Percentiles rank a stretch among this genome's conserved stretches.
These are phyloP conservation scores for Aspergillus pseudoviridinutans DNA, from an alignment of 2,329 filamentous ascomycete species.

Conservation along the genomic window DNA sequence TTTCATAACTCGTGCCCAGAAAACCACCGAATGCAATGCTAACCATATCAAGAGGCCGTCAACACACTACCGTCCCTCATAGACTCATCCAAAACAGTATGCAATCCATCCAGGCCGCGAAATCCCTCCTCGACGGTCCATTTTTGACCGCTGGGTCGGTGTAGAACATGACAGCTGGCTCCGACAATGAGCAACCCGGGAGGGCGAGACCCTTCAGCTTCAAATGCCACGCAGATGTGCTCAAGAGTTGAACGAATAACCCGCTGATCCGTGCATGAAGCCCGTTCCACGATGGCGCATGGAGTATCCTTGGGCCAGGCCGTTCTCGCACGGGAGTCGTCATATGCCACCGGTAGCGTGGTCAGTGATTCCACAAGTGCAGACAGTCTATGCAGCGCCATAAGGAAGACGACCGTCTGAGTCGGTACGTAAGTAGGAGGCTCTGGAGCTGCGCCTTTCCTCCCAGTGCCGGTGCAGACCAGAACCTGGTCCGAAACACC, in stretches of 20 bases:
- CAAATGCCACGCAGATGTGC: constrained; percentile 75
- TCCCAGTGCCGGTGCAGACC: constrained; percentile 92
- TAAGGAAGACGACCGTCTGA: constrained; percentile 87
- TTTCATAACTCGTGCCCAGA: constrained; percentile 4
- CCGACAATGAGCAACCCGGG: constrained; percentile 87
- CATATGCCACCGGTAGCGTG: constrained; percentile 22
- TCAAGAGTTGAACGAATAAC: constrained; percentile 84
- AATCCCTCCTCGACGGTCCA: constrained; percentile 92
- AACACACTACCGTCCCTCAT: constrained; percentile 7
- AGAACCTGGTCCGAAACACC: constrained; percentile 89
- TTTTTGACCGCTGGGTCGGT: constrained; percentile 55
- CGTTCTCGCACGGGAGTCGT: constrained; percentile 19
- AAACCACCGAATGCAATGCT: background rate
- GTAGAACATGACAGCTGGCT: constrained; percentile 73
- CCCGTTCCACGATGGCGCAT: constrained; percentile 88
- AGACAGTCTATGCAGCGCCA: constrained; percentile 83
- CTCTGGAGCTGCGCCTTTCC: constrained; percentile 78
- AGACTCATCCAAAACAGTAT: constrained; percentile 20
- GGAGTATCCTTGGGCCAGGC: constrained; percentile 73
- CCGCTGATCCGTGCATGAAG: constrained; percentile 89
- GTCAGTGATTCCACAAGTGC: constrained; percentile 70
- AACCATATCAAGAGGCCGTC: constrained; percentile 1
- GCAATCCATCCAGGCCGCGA: constrained; percentile 60
- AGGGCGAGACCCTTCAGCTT: constrained; percentile 82
- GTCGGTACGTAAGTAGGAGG: constrained; percentile 73